These are phyloP conservation scores for Mycena venus DNA, from an alignment of 768 basidiomycete genomes.

Conservation along the genomic window DNA sequence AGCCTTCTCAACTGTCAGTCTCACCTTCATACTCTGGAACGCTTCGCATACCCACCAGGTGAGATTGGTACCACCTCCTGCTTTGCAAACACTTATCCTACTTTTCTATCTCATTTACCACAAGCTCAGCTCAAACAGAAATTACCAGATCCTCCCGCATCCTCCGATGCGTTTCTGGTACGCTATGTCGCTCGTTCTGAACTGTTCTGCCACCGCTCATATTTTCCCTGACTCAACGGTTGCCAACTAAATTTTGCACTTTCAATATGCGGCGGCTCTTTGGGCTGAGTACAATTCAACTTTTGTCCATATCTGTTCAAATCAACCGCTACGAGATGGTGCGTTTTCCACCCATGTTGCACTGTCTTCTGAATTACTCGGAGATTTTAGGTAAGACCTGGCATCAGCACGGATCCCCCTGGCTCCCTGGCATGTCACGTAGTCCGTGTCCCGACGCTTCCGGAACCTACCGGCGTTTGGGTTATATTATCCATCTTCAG, in stretches of 20 bases:
- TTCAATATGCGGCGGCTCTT: neutral
- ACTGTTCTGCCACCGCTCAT: neutral
- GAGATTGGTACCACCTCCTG: too few relatives aligned
- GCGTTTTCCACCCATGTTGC: neutral
- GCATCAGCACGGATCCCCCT: neutral
- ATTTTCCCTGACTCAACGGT: neutral
- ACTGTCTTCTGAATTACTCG: neutral
- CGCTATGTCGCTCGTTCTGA: neutral
- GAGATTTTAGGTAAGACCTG: neutral
- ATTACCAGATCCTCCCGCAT: neutral
- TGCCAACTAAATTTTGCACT: neutral
- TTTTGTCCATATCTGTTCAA: neutral
- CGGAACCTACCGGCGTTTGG: too few relatives aligned
- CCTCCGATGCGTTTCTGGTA: neutral
- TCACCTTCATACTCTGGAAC: too few relatives aligned
- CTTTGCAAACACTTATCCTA: neutral
- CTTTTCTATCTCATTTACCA: neutral
- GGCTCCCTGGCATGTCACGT: neutral
- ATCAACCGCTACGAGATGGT: neutral
- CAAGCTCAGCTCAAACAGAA: neutral
- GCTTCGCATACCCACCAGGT: too few relatives aligned
- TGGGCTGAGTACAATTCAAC: neutral
- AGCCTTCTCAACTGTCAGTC: too few relatives aligned
- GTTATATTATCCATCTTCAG: too few relatives aligned
- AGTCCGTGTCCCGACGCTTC: neutral